Base-by-base conservation (phyloP, 345 rosid genomes). In the Corchorus capsularis region DNA sequence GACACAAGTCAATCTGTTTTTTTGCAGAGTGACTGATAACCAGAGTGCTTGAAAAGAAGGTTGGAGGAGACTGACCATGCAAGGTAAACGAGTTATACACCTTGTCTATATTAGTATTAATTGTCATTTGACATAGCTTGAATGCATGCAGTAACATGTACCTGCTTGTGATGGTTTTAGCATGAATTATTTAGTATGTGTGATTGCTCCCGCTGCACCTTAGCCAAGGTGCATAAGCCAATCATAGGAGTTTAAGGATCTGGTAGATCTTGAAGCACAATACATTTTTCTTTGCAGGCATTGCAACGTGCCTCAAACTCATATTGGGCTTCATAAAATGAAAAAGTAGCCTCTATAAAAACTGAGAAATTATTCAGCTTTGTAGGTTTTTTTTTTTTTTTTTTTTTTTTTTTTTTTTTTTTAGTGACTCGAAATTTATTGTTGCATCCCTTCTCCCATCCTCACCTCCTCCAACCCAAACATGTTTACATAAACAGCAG, bases 31-130 rank as follows among this genome's bases (percentile, higher is more conserved):
- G 19, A 49, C 13, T 12, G 39, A 20, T 37, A 56, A 41, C 39
- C 63, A 71, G 52, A 55, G 34, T 55, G 49, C 50, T 71, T 55
- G 50, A 19, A 12, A 39, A 54, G 22, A 49, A 55, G 52, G 74
- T 71, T 55, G 63, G n/a, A 39, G 52, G 63, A 71, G 55, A 11
- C 52, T 19, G 74, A 55, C 63, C 19, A 71, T 55, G 74, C 63
- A 55, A 55, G n/a, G 63, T 55, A 71, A 54, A 55, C 50, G 20
- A 55, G 63, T 37, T 37, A 71, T 37, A 3, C 22, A 4, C 35
- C 50, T 15, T 71, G 22, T 54, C 54, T 19, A 12, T 11, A 4
- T 7, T 5, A 37, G 34, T 71, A 6, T 71, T 52, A 45, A n/a
- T 71, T 54, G n/a, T 71, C 6, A 20, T 71, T 71, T 71, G 74